Percentiles rank a stretch among this genome's conserved stretches.
phyloP scores from a whole-genome alignment of 805 yeast genomes.

The Candida jianshihensis region DNA sequence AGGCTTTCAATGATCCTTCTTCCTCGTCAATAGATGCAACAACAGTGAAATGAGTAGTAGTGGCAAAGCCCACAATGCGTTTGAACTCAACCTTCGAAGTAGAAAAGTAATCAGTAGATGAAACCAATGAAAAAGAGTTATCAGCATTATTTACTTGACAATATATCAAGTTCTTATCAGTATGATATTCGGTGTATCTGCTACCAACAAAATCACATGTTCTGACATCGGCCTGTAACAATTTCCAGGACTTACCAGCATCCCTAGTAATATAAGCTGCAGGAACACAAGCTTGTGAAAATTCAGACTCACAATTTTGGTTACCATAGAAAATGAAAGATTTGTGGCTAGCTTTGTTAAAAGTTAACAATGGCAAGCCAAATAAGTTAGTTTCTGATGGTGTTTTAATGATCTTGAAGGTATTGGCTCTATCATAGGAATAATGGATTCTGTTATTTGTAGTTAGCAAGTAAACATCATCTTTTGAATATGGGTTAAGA shows the following conservation, averaged over 20 bases:
- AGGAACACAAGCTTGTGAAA: conserved; percentile 36
- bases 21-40: conserved; percentile 55
- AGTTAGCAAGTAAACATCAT: conserved; percentile 29
- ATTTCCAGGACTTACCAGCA: conserved; percentile 55
- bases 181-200: conserved; percentile 31
- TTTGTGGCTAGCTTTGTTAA: conserved; percentile 46
- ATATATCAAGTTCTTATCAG: conserved; percentile 44
- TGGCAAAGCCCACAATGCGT: conserved; percentile 65
- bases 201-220: conserved; percentile 62
- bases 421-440: conserved; percentile 60
- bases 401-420: conserved; percentile 30
- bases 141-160: conserved; percentile 46
- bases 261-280: conserved; percentile 57
- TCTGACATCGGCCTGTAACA: conserved; percentile 42
- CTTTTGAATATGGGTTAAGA: conserved; percentile 51
- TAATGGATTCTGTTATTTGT: conserved; percentile 30
- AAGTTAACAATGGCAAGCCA: conserved; percentile 44
- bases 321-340: conserved; percentile 66
- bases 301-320: conserved; percentile 37
- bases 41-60: conserved; percentile 61
- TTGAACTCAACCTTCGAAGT: conserved; percentile 39
- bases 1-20: conserved; percentile 51
- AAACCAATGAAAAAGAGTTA: conserved; percentile 23
- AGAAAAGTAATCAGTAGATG: conserved; percentile 17
- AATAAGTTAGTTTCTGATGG: conserved; percentile 41